Evolutionary conservation across 2,329 filamentous ascomycete genomes (phyloP), one percentile per base, ranked within the genome.

Genomic region (Didymella pomorum): DNA sequence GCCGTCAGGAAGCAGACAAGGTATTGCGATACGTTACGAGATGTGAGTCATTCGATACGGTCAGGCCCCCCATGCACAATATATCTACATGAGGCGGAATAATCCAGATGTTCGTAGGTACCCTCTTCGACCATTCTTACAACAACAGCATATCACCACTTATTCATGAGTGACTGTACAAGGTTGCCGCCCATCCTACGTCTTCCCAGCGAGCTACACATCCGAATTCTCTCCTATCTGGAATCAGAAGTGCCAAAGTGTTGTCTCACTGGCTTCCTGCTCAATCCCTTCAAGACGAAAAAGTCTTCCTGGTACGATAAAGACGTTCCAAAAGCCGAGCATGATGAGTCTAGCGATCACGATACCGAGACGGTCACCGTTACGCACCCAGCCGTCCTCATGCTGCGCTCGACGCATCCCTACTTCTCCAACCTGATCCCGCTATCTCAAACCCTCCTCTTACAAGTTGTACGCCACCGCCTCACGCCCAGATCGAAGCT

Each of bases 181-280:
- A 18, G 8, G 9, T 8, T 2, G 4, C 49, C 49, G 2, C 39
- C 49, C 16, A 44, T 52, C 21, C 23, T 52, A n/a, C 41, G 49
- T 21, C 49, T 52, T 45, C 49, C 49, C 11, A 5, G 10, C 14
- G 49, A 52, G 25, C 11, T 52, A 16, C 49, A 52, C 5, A 21
- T 37, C n/a, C 41, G 44, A 8, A 37, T 52, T 2, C 3, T 37
- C 29, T 35, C 49, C 5, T 45, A 35, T n/a, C 29, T 52, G 6
- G 18, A 20, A 2, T 28, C 21, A 18, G 31, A 18, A 11, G 6
- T 2, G 6, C 29, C 3, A 25, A 33, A 20, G 20, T 33, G 28
- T 29, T 26, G 23, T 8, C 41, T 44, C n/a, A n/a, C n/a, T n/a
- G n/a, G n/a, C n/a, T n/a, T n/a, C n/a, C n/a, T n/a, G n/a, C n/a